Base-by-base conservation (phyloP, 2,329 filamentous ascomycete genomes). In the Aureobasidium lini region DNA sequence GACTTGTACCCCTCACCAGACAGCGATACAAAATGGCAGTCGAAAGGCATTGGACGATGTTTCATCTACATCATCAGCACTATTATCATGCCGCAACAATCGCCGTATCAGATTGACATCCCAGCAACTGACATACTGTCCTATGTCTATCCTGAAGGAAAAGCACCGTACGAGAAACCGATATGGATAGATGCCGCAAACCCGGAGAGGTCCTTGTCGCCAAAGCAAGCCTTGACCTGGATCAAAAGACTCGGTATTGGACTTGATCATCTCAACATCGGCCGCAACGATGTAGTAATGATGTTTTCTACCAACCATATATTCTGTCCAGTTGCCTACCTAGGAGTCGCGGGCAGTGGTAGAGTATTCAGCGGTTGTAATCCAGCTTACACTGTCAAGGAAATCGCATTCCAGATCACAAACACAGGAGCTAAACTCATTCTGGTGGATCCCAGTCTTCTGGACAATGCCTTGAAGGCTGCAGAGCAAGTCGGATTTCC, bases 361-460 rank as follows among this genome's bases (percentile, higher is more conserved):
- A 77, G 73, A 60, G 74, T 79, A 23, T 84, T 84, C 68, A 82
- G 76, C 56, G 81, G 80, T 13, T 79, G 77, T n/a, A 83, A 81
- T 65, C 80, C 81, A 18, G 72, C 73, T 4, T 83, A 80, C 64
- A 80, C 77, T 1, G 71, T 76, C 6, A 69, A 74, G 61, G 81
- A 83, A 68, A 74, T 80, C 13, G 71, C 73, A 3, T 76, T 80
- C 63, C 81, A 83, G 65, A 75, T 82, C 60, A 72, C 74, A 37
- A 79, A 81, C 63, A 79, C 79, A 1, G 71, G 72, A 4, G 77
- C 79, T n/a, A 79, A 77, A 62, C 66, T 75, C 9, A 71, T 83
- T 47, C 68, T 83, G 3, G 75, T 76, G 2, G 79, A 83, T 60
- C 79, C 80, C 2, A 66, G 65, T 6, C 71, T 80, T 40, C 68